A percentile compares a stretch with the other conserved stretches of the same genome.
These are phyloP conservation scores for Magnaporthiopsis poae DNA, from an alignment of 2,329 filamentous ascomycete species.

Conservation along the genomic window DNA sequence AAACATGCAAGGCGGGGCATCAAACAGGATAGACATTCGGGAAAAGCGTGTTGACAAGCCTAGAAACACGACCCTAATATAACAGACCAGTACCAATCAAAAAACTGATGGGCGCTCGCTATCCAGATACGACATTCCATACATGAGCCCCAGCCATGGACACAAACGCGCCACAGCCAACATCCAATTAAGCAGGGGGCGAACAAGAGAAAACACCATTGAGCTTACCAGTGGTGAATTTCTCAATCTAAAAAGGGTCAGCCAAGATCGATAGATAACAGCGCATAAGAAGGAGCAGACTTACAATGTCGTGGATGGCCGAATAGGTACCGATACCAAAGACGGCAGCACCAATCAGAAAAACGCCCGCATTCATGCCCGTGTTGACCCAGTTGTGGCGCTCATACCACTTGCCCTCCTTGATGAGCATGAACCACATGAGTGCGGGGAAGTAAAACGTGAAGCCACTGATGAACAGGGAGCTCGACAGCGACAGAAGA, in stretches of 20 bases:
- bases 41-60: neutral
- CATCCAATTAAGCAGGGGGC: neutral
- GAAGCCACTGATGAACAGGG: conserved; percentile 39
- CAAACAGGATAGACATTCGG: neutral
- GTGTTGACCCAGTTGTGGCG: conserved; percentile 15
- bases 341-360: conserved; percentile 10
- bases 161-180: too few relatives aligned
- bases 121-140: neutral
- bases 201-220: neutral
- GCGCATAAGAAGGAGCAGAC: neutral
- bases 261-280: neutral
- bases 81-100: neutral
- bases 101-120: neutral
- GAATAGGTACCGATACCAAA: conserved; percentile 11
- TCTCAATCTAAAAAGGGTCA: neutral
- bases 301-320: conserved; percentile 10
- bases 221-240: neutral
- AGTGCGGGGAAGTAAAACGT: conserved; percentile 25
- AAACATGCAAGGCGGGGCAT: neutral
- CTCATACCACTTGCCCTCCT: conserved; percentile 20
- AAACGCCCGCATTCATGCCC: conserved; percentile 6
- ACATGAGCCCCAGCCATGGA: neutral
- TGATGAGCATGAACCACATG: conserved; percentile 25
- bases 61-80: neutral
- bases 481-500: conserved; percentile 46